Percentiles rank a stretch among this genome's conserved stretches.
These are phyloP conservation scores for Priceomyces medius DNA, from an alignment of 805 yeast species.

Conservation along the genomic window DNA sequence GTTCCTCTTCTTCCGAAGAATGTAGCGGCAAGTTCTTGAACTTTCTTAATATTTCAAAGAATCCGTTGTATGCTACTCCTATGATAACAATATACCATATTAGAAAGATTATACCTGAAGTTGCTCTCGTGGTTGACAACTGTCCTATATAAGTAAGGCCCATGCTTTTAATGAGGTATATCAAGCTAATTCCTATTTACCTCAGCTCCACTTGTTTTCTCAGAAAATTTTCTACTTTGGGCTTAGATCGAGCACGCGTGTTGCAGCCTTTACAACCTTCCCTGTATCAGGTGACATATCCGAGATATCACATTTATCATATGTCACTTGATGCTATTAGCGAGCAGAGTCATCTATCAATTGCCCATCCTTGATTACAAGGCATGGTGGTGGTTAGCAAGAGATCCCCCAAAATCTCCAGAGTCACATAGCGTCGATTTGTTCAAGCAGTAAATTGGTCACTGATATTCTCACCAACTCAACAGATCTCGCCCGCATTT, in stretches of 20 bases:
- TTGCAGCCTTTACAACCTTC: neutral
- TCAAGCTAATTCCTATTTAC: neutral
- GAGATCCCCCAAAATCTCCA: too few relatives aligned
- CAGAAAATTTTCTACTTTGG: neutral
- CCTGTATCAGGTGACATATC: neutral
- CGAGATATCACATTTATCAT: neutral
- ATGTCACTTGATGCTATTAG: neutral
- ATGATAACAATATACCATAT: slow-evolving; percentile 42
- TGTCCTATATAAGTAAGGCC: slow-evolving; percentile 5
- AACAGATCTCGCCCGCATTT: too few relatives aligned
- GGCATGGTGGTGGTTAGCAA: too few relatives aligned
- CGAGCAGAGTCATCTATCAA: too few relatives aligned
- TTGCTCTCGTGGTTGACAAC: slow-evolving; percentile 5
- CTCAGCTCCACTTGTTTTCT: neutral
- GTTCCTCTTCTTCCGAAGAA: slow-evolving; percentile 6
- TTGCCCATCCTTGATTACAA: too few relatives aligned
- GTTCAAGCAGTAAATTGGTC: too few relatives aligned
- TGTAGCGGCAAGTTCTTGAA: slow-evolving; percentile 20
- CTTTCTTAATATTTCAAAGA: slow-evolving; percentile 33
- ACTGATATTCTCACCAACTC: too few relatives aligned
- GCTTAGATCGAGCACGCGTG: neutral
- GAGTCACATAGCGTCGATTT: too few relatives aligned
- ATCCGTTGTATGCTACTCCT: slow-evolving; percentile 38
- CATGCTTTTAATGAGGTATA: too few relatives aligned
- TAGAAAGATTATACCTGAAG: slow-evolving; percentile 16